These are phyloP conservation scores for Aureobasidium lini DNA, from an alignment of 2,329 filamentous ascomycete species.

Conservation along the genomic window DNA sequence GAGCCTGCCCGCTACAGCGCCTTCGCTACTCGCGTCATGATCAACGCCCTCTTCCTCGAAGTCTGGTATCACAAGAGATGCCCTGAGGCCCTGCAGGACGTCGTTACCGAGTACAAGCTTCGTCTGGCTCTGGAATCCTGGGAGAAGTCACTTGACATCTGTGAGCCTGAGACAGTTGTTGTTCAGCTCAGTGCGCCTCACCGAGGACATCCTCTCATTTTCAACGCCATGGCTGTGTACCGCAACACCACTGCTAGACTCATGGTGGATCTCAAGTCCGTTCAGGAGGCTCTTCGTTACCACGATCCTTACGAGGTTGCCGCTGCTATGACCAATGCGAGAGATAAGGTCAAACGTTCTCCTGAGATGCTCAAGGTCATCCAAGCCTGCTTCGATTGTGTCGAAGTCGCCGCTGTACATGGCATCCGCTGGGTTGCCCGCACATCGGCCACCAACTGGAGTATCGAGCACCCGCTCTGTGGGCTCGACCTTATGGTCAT, in stretches of 20 bases:
- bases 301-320: constrained; percentile 97
- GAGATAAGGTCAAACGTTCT: constrained; percentile 89
- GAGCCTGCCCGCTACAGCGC: constrained; percentile 87
- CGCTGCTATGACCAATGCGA: constrained; percentile 88
- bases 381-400: constrained; percentile 93
- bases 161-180: constrained; percentile 81
- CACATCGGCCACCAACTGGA: constrained; percentile 97
- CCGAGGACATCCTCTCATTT: constrained; percentile 91
- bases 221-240: constrained; percentile 97
- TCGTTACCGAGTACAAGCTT: constrained; percentile 97
- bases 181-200: constrained; percentile 90
- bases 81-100: constrained; percentile 93
- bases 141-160: constrained; percentile 91
- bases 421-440: constrained; percentile 97
- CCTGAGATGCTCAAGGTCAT: constrained; percentile 98
- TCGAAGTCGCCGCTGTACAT: constrained; percentile 89
- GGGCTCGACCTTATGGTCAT: constrained; percentile 97
- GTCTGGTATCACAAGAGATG: constrained; percentile 99
- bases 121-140: constrained; percentile 94
- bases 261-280: constrained; percentile 89
- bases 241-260: constrained; percentile 87
- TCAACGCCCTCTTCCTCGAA: constrained; percentile 95
- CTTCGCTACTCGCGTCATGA: constrained; percentile 95
- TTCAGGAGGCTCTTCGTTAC: constrained; percentile 93
- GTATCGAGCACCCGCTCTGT: constrained; percentile 92